These are phyloP conservation scores for Mycena filopes DNA, from an alignment of 768 basidiomycete species.

Conservation along the genomic window DNA sequence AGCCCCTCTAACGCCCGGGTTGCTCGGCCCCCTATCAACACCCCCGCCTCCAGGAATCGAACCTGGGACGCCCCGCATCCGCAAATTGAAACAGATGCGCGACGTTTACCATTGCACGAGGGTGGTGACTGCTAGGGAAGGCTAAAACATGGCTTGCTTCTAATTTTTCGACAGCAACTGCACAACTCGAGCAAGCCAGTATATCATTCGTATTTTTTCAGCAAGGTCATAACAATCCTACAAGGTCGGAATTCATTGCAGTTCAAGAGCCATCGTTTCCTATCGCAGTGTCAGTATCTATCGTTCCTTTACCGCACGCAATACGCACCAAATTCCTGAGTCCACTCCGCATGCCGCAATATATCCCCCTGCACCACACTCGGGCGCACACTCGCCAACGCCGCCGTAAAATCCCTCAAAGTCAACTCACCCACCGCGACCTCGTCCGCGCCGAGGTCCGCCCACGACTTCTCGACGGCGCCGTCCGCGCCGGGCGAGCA, in stretches of 20 bases:
- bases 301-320: background rate
- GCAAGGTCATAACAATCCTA: background rate
- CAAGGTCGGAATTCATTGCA: background rate
- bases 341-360: constrained; percentile 68
- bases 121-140: no score
- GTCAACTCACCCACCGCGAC: constrained; percentile 74
- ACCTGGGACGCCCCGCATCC: no score
- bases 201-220: background rate
- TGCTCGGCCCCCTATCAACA: no score
- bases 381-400: constrained; percentile 71
- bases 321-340: constrained; percentile 64
- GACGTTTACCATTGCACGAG: no score
- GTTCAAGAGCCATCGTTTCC: constrained; percentile 26
- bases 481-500: constrained; percentile 80
- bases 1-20: no score
- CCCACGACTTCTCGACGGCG: constrained; percentile 77
- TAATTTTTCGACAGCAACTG: no score
- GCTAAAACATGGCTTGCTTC: no score
- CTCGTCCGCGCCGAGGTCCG: constrained; percentile 74
- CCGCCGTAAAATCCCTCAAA: constrained; percentile 69
- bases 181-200: constrained; percentile 3
- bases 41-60: no score
- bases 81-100: no score
- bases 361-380: constrained; percentile 80
- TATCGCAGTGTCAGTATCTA: background rate